Base-by-base conservation (phyloP, 306 rosid species). In the Cicer yamashitae region DNA sequence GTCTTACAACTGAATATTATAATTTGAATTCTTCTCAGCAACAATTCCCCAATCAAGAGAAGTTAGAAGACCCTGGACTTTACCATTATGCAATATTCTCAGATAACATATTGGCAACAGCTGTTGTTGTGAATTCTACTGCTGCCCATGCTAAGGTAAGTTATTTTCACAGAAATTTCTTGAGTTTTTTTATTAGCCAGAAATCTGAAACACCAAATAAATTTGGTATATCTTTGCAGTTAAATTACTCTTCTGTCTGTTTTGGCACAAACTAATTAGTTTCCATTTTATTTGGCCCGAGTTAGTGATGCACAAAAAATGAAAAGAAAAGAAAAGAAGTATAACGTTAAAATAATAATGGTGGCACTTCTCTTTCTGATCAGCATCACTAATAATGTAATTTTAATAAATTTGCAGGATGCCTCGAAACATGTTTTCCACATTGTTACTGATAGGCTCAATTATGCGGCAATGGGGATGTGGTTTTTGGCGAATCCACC, bases 381-480 rank as follows among this genome's bases (percentile, higher is more conserved):
- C 66, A 77, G 66, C 61, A 54, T 80, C 17, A 40, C 45, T 48
- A 54, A 46, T 70, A 70, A 56, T 63, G 30, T 57, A 80, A 30
- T 53, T 38, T 73, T 73, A 81, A 72, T 47, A 62, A 75, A 38
- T 81, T 80, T 79, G 64, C 97, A 94, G 98, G 86, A 90, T 48
- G 79, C 97, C 47, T 82, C 90, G 22, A 90, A 82, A 38, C 93
- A 90, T 73, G 98, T 94, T 76, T 91, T 94, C 84, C 98, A 94
- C 86, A 80, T 94, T 61, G 94, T 94, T 45, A 94, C 94, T 6
- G 98, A 94, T 79, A 90, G 88, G 86, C 97, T 94, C 77, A 91
- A 94, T 69, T 94, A 90, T 86, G 98, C 97, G 12, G 98, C 97
- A 20, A 94, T 91, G 98, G 90, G 97, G 78, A 94, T 94, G 96